These are phyloP conservation scores for Trichomonas gallinae DNA, from an alignment of 208 protist species.

Conservation along the genomic window DNA sequence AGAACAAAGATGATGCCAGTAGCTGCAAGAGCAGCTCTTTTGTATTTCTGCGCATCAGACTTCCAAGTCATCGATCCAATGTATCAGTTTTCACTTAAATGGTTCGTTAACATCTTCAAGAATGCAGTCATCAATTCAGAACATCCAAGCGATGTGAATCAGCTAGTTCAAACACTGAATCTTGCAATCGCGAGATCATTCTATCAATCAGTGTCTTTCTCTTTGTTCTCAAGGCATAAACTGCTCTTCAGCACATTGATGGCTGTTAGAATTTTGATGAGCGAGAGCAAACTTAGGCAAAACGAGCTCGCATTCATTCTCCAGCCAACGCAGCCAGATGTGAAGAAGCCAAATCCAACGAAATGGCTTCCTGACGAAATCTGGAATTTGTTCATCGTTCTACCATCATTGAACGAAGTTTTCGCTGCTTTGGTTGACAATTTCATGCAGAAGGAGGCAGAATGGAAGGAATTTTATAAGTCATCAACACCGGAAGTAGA, in stretches of 20 bases:
- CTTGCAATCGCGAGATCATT: slow-evolving; percentile 68
- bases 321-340: not conserved
- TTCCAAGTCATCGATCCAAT: slow-evolving; percentile 45
- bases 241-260: slow-evolving; percentile 94
- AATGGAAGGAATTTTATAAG: not conserved
- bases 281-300: slow-evolving; percentile 41
- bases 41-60: slow-evolving; percentile 75
- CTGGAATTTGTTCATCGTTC: not conserved
- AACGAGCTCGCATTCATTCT: slow-evolving; percentile 43
- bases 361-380: slow-evolving; percentile 53
- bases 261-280: slow-evolving; percentile 25
- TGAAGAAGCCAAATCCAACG: not conserved
- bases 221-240: slow-evolving; percentile 94
- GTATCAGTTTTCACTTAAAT: slow-evolving; percentile 36
- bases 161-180: slow-evolving; percentile 2
- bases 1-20: slow-evolving; percentile 69
- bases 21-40: slow-evolving; percentile 65
- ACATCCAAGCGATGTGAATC: not conserved
- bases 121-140: not conserved
- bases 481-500: not conserved
- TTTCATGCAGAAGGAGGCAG: not conserved
- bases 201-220: slow-evolving; percentile 68
- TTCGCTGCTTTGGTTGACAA: not conserved
- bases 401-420: not conserved
- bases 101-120: slow-evolving; percentile 1